These are phyloP conservation scores for Polygonum aviculare DNA, from an alignment of 148 eudicot species.

Conservation along the genomic window DNA sequence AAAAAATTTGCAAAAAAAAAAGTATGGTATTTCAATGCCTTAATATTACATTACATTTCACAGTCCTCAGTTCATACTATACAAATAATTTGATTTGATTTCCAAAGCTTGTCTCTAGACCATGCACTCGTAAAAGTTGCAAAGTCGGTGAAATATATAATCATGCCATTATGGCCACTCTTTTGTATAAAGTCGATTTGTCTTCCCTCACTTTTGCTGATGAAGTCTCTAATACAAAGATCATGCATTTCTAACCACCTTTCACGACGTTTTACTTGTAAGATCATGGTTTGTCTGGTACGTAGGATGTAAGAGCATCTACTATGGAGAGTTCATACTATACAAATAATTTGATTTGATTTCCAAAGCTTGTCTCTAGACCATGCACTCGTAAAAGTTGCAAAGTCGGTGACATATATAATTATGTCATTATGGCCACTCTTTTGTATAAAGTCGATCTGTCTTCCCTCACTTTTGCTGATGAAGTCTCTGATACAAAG, in stretches of 20 bases:
- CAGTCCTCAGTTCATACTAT: too few relatives aligned
- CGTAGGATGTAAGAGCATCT: too few relatives aligned
- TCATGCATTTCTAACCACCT: not conserved
- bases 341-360: not conserved
- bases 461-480: not conserved
- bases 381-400: constrained; percentile 2
- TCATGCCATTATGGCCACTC: not conserved
- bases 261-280: too few relatives aligned
- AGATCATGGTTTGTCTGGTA: too few relatives aligned
- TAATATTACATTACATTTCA: too few relatives aligned
- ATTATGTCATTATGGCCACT: not conserved
- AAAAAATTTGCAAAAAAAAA: too few relatives aligned
- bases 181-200: not conserved
- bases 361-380: not conserved
- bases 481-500: not conserved
- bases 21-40: too few relatives aligned
- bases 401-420: constrained; percentile 1
- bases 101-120: not conserved
- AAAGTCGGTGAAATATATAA: not conserved
- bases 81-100: not conserved
- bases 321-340: too few relatives aligned
- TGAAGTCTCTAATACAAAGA: not conserved
- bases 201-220: not conserved
- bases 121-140: not conserved
- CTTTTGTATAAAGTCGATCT: not conserved